Evolutionary conservation across 2,329 filamentous ascomycete species (phyloP).

Genomic region (Bipolaris zeicola): DNA sequence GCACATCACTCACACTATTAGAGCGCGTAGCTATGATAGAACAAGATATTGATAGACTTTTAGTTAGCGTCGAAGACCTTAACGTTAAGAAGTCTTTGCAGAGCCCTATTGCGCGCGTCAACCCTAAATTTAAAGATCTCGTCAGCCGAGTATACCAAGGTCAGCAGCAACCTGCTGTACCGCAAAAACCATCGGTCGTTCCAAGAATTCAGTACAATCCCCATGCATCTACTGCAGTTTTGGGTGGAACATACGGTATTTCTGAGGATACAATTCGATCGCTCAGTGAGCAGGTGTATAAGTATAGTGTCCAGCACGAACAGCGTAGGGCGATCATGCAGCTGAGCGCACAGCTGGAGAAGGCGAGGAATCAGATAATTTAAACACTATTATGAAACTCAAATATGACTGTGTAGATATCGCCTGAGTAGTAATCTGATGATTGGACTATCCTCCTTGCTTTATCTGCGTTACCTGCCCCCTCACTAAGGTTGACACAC

Average conservation of each 20-base stretch:
- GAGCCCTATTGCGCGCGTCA: neutral
- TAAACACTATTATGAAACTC: neutral
- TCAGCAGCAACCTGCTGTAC: neutral
- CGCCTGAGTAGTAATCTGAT: neutral
- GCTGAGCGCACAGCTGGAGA: neutral
- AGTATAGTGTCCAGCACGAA: neutral
- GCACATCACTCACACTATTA: neutral
- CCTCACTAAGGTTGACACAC: neutral
- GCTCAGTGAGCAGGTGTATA: neutral
- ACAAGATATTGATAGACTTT: neutral
- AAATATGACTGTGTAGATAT: neutral
- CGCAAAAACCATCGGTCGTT: neutral
- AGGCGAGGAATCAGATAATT: neutral
- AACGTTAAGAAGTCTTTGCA: neutral
- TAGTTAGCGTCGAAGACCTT: neutral
- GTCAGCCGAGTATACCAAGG: neutral
- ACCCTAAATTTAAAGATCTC: neutral
- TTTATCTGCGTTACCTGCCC: neutral
- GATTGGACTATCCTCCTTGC: neutral
- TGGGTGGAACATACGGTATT: neutral
- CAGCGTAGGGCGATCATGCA: neutral
- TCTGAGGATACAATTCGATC: neutral
- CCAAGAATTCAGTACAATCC: neutral
- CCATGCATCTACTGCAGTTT: neutral
- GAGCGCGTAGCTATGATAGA: neutral